Conservation (phyloP, 1,284 basidiomycete genomes). For the Termitomyces sp. region DNA sequence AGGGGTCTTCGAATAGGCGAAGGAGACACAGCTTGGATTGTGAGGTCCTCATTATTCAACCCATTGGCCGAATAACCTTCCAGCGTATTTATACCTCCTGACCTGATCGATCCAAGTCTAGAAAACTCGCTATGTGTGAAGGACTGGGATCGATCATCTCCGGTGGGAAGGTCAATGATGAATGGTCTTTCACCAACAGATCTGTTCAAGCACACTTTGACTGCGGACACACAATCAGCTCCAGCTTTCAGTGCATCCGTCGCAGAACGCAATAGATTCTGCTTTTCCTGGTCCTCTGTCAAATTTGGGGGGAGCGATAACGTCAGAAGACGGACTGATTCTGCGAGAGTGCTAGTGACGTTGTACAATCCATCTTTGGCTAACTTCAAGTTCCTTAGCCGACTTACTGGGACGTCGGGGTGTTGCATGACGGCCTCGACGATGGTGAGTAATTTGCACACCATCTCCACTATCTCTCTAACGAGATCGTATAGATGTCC, state of each 20-base stretch:
- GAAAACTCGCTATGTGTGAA: conserved; percentile 46
- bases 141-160: conserved; percentile 36
- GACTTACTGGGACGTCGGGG: conserved; percentile 52
- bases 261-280: conserved; percentile 71
- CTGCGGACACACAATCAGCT: conserved; percentile 82
- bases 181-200: conserved; percentile 57
- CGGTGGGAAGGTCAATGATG: conserved; percentile 55
- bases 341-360: conserved; percentile 83
- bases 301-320: conserved; percentile 43
- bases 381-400: conserved; percentile 53
- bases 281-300: conserved; percentile 80
- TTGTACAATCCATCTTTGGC: conserved; percentile 84
- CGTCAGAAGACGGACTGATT: conserved; percentile 76
- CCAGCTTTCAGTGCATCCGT: conserved; percentile 85
- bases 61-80: conserved; percentile 27
- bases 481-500: conserved; percentile 93
- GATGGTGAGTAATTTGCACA: conserved; percentile 87
- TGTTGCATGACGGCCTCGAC: conserved; percentile 84
- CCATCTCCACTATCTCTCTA: conserved; percentile 88
- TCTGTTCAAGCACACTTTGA: conserved; percentile 72
- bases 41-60: conserved; percentile 49
- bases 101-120: conserved; percentile 28
- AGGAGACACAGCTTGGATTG: conserved; percentile 42
- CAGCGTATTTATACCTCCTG: conserved; percentile 29
- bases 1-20: conserved; percentile 24